Evolutionary conservation across 2,329 filamentous ascomycete genomes (phyloP).

Genomic region (Pleoardoris graminearum): DNA sequence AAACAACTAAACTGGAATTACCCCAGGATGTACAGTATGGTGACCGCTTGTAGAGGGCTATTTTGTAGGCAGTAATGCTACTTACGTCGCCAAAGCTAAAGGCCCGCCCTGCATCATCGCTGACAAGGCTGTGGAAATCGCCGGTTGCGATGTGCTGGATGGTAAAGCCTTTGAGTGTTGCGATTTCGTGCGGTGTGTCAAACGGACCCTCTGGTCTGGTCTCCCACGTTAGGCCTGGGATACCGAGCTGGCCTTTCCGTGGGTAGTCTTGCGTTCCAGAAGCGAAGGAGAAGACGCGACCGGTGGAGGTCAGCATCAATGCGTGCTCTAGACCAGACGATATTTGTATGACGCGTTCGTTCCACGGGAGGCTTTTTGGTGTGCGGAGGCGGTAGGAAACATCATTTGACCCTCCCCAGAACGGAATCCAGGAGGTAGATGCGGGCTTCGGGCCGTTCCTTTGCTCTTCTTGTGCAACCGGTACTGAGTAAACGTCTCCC

Average conservation of each 20-base stretch:
- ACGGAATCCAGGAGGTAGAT: constrained; percentile 73
- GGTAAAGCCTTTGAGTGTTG: constrained; percentile 69
- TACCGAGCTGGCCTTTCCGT: constrained; percentile 80
- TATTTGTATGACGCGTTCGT: constrained; percentile 75
- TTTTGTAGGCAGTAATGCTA: too few species aligned
- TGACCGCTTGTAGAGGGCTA: too few species aligned
- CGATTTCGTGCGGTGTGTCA: constrained; percentile 81
- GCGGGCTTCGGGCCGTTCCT: constrained; percentile 62
- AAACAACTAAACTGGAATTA: too few species aligned
- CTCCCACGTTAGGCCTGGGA: constrained; percentile 79
- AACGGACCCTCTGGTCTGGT: constrained; percentile 76
- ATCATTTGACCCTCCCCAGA: constrained; percentile 64
- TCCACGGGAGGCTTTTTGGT: constrained; percentile 65
- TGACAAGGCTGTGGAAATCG: constrained; percentile 80
- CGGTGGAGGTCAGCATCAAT: constrained; percentile 79
- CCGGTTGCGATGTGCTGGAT: constrained; percentile 78
- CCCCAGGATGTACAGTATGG: too few species aligned
- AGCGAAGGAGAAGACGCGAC: constrained; percentile 87
- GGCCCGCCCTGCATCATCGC: constrained; percentile 74
- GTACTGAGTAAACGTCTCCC: constrained; percentile 83
- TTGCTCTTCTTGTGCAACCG: constrained; percentile 75
- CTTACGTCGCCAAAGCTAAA: constrained; percentile 79
- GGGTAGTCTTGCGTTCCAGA: constrained; percentile 79
- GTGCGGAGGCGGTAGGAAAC: constrained; percentile 75
- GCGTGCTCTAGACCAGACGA: constrained; percentile 83